A percentile compares a stretch with the other conserved stretches of the same genome.
These are phyloP conservation scores for Pisolithus tinctorius DNA, from an alignment of 768 basidiomycete genomes.

Conservation along the genomic window DNA sequence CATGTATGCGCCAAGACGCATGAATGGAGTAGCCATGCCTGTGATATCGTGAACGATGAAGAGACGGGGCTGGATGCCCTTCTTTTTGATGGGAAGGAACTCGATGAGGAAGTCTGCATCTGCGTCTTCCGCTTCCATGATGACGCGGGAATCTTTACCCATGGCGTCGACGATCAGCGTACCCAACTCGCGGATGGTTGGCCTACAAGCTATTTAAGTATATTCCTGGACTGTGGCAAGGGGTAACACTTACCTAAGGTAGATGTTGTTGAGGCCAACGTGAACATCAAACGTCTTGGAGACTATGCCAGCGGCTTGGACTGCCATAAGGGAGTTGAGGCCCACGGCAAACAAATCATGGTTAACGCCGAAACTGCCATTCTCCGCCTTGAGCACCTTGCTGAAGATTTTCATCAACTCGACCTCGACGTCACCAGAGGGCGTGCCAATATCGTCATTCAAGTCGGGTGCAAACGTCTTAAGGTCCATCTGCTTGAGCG, in stretches of 20 bases:
- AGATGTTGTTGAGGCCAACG: conserved; percentile 23
- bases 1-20: conserved; percentile 27
- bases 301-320: conserved; percentile 24
- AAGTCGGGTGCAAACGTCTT: conserved; percentile 15
- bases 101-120: conserved; percentile 24
- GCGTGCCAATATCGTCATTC: conserved; percentile 18
- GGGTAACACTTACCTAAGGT: conserved; percentile 17
- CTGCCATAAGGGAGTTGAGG: conserved; percentile 26
- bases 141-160: conserved; percentile 23
- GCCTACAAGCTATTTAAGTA: conserved; percentile 8
- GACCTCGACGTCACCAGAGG: conserved; percentile 19
- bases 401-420: conserved; percentile 21
- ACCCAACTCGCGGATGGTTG: conserved; percentile 21
- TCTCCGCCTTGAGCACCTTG: conserved; percentile 16
- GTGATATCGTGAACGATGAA: conserved; percentile 28
- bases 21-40: conserved; percentile 26
- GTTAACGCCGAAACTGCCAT: conserved; percentile 17
- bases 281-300: conserved; percentile 25
- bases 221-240: background rate
- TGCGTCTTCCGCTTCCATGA: conserved; percentile 25
- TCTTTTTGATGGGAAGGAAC: conserved; percentile 26
- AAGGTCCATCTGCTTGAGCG: conserved; percentile 23
- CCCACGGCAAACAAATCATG: conserved; percentile 26
- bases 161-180: conserved; percentile 21
- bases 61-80: conserved; percentile 20